Conservation (phyloP, 169 alveolate genomes). For the Besnoitia besnoiti region DNA sequence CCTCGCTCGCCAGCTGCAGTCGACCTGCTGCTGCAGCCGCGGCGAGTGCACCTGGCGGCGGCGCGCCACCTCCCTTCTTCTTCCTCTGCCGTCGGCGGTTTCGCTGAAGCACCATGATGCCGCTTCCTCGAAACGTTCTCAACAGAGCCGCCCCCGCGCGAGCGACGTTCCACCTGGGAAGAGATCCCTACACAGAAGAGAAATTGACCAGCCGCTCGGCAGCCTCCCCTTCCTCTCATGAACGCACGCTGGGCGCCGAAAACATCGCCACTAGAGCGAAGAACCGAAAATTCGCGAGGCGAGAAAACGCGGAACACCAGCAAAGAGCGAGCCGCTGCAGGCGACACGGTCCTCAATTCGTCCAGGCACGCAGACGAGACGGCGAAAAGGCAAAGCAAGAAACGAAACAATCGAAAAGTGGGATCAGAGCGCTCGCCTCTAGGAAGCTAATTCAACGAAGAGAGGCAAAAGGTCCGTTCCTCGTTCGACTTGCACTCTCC, state of each 20-base stretch:
- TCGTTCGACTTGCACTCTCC: too few species aligned
- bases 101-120: constrained; percentile 37
- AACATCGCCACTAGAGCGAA: neutral
- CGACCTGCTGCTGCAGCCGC: neutral
- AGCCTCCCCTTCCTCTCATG: neutral
- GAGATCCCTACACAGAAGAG: neutral
- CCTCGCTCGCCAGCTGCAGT: neutral
- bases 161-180: neutral
- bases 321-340: too few species aligned
- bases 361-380: too few species aligned
- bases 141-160: neutral
- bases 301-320: too few species aligned
- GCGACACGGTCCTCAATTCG: too few species aligned
- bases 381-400: too few species aligned
- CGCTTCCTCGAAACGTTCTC: neutral
- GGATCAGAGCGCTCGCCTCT: too few species aligned
- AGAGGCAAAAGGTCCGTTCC: too few species aligned
- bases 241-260: neutral
- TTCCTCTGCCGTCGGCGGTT: constrained; percentile 50
- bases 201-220: neutral
- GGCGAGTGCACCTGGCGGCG: neutral
- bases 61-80: constrained; percentile 40
- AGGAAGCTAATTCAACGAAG: too few species aligned
- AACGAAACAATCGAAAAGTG: too few species aligned
- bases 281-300: neutral